These are phyloP conservation scores for Spathaspora hagerdaliae DNA, from an alignment of 805 yeast genomes.

Conservation along the genomic window DNA sequence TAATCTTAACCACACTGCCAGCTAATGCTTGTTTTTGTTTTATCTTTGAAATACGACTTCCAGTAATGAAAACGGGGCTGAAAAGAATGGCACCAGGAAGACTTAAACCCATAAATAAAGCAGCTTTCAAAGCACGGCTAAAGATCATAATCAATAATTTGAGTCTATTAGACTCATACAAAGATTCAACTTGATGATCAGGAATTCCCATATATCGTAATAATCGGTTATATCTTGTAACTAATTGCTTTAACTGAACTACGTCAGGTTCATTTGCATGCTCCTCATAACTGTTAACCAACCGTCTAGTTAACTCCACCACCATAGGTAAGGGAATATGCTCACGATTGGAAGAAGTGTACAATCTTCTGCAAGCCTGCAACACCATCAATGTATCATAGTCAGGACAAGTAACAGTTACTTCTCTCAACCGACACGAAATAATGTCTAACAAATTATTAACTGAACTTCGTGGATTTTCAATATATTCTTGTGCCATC, in stretches of 20 bases:
- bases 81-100: slow-evolving; percentile 36
- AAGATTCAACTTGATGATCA: slow-evolving; percentile 37
- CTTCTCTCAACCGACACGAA: slow-evolving; percentile 33
- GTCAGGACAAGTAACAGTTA: slow-evolving; percentile 38
- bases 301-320: slow-evolving; percentile 38
- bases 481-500: slow-evolving; percentile 24
- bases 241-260: slow-evolving; percentile 23
- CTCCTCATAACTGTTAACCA: slow-evolving; percentile 33
- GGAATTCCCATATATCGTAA: slow-evolving; percentile 30
- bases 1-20: slow-evolving; percentile 35
- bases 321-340: slow-evolving; percentile 38
- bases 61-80: slow-evolving; percentile 36
- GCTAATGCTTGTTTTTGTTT: slow-evolving; percentile 39
- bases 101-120: slow-evolving; percentile 28
- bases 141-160: slow-evolving; percentile 20
- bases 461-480: slow-evolving; percentile 24
- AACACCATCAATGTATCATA: slow-evolving; percentile 39
- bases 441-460: slow-evolving; percentile 22
- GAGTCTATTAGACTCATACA: slow-evolving; percentile 19
- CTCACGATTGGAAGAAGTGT: slow-evolving; percentile 30
- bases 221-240: slow-evolving; percentile 30
- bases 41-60: slow-evolving; percentile 26
- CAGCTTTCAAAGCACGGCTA: slow-evolving; percentile 22
- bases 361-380: slow-evolving; percentile 41
- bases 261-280: slow-evolving; percentile 32